Evolutionary conservation across 2,329 filamentous ascomycete genomes (phyloP).

Genomic region (Monosporascus sp.): DNA sequence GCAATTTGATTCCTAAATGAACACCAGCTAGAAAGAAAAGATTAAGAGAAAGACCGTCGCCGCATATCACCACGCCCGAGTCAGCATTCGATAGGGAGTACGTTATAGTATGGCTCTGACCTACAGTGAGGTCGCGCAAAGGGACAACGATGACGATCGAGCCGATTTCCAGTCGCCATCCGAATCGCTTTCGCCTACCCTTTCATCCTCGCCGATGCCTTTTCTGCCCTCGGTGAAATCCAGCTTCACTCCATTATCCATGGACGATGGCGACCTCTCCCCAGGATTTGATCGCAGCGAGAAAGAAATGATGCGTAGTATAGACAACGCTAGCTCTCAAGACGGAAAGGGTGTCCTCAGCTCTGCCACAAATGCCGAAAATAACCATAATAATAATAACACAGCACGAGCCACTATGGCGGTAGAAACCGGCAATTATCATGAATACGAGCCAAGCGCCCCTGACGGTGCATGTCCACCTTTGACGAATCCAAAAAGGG

Average conservation of each 20-base stretch:
- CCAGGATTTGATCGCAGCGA: slow-evolving; percentile 1
- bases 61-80: no score
- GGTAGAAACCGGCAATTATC: slow-evolving; percentile 10
- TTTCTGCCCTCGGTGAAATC: slow-evolving; percentile 21
- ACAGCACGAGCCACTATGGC: slow-evolving; percentile 21
- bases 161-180: slow-evolving; percentile 19
- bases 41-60: no score
- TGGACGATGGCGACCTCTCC: slow-evolving; percentile 23
- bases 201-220: slow-evolving; percentile 27
- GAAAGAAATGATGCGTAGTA: slow-evolving; percentile 1
- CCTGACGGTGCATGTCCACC: slow-evolving; percentile 18
- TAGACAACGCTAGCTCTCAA: slow-evolving; percentile 3
- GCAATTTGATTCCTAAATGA: no score
- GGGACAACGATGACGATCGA: slow-evolving; percentile 21
- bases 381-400: background rate
- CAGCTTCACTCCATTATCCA: slow-evolving; percentile 27
- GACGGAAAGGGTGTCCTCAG: slow-evolving; percentile 8
- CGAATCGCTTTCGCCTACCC: slow-evolving; percentile 20
- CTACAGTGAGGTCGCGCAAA: slow-evolving; percentile 21
- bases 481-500: slow-evolving; percentile 10
- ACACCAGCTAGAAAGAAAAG: no score
- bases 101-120: slow-evolving; percentile 12
- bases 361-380: slow-evolving; percentile 12
- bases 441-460: slow-evolving; percentile 27
- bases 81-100: no score